Base-by-base conservation (phyloP, 2,329 filamentous ascomycete species). In the Lecanicillium sp. region DNA sequence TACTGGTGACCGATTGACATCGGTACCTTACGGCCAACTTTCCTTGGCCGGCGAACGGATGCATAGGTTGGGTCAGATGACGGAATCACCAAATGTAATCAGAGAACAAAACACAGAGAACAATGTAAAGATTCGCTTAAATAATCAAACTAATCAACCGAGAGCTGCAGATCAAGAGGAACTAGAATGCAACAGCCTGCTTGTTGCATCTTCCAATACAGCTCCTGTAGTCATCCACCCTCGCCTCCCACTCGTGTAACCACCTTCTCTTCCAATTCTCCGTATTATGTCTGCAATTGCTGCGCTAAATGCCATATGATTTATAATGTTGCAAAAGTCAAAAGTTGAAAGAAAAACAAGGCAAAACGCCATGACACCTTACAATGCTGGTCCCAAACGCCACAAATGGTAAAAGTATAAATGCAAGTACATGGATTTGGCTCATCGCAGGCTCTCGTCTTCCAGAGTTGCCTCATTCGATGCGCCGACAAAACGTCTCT, bases 311-410 rank as follows among this genome's bases (percentile, higher is more conserved):
- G 33, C 25, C 37, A 8, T 33, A 33, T 42, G 40, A 45, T 34
- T 29, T 45, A 20, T 29, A 33, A 33, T 15, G 28, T 35, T 16
- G 28, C 29, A 19, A 41, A 44, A 34, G 29, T 38, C 45, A 52
- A 52, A 49, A 48, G 51, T 45, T 45, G 49, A 59, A 56, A 49
- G 53, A 55, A 55, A 55, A 60, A 56, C 61, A 53, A 55, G 51
- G 56, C 51, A 61, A 55, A 71, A 74, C 69, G 67, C 71, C 71
- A 44, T 57, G 67, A 73, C 71, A 68, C 70, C 71, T 55, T 68
- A 73, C 69, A 65, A 75, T 75, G 71, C 71, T 73, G 62, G 64
- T 60, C 67, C 59, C 58, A 56, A 72, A 73, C 70, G 68, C 70
- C 69, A 52, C 51, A 56, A 62, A 65, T 60, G 63, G 59, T 38